Conservation (phyloP, 768 basidiomycete genomes). For the Clavaria fumosa region DNA sequence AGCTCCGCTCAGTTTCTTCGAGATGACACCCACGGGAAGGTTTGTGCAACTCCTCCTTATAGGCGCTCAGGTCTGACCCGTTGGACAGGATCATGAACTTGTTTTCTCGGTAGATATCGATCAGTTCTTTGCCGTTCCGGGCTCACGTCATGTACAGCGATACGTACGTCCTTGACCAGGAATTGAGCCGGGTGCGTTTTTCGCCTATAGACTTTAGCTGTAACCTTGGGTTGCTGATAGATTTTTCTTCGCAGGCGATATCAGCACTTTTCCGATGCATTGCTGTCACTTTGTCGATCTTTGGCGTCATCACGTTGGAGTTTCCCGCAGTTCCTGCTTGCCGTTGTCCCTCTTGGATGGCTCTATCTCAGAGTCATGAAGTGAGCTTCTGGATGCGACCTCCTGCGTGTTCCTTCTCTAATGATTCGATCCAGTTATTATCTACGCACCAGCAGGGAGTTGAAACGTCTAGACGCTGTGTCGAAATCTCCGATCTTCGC, state of each 20-base stretch:
- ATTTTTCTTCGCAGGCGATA: slow-evolving; percentile 31
- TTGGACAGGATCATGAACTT: too few relatives aligned
- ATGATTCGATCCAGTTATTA: slow-evolving; percentile 46
- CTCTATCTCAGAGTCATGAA: slow-evolving; percentile 71
- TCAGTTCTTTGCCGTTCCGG: too few relatives aligned
- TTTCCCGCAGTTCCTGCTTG: slow-evolving; percentile 70
- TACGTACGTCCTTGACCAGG: slow-evolving; percentile 71
- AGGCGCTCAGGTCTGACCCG: too few relatives aligned
- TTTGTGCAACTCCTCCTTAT: too few relatives aligned
- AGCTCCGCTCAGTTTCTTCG: slow-evolving; percentile 81
- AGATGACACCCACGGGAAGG: slow-evolving; percentile 76
- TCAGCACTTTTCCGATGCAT: slow-evolving; percentile 54
- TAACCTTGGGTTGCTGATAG: not conserved
- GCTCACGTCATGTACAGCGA: too few relatives aligned
- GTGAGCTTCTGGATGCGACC: too few relatives aligned
- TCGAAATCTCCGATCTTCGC: slow-evolving; percentile 87
- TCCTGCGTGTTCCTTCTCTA: too few relatives aligned
- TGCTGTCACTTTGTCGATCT: slow-evolving; percentile 41
- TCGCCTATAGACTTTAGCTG: too few relatives aligned
- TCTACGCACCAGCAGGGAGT: slow-evolving; percentile 70
- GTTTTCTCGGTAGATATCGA: too few relatives aligned
- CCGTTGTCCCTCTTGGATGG: slow-evolving; percentile 59
- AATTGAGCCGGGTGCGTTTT: slow-evolving; percentile 32
- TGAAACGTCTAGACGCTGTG: slow-evolving; percentile 79
- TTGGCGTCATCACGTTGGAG: slow-evolving; percentile 64